These are phyloP conservation scores for Hypoxylon sp. DNA, from an alignment of 2,329 filamentous ascomycete genomes.

Conservation along the genomic window DNA sequence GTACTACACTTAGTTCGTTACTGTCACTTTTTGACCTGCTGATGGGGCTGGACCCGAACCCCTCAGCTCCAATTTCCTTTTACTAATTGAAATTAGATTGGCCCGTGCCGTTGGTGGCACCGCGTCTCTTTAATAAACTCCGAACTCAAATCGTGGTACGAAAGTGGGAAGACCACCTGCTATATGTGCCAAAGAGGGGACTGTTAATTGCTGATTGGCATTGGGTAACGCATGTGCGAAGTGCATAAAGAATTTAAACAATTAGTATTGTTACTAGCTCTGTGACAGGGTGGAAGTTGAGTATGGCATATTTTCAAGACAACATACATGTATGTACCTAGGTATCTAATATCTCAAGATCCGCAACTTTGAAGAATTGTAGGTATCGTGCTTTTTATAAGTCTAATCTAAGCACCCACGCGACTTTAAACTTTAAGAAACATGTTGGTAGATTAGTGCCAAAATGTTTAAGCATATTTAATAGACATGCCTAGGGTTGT, in stretches of 20 bases:
- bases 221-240: not conserved
- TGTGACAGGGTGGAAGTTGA: not conserved
- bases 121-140: conserved; percentile 19
- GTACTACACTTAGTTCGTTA: conserved; percentile 5
- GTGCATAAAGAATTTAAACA: not conserved
- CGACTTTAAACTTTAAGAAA: not conserved
- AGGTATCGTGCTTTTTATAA: not conserved
- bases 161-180: conserved; percentile 3
- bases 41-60: conserved; percentile 31
- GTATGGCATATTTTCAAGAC: not conserved
- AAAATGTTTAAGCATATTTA: not conserved
- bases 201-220: not conserved
- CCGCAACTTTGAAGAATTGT: not conserved
- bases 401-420: not conserved
- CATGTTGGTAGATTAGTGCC: not conserved
- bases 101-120: conserved; percentile 23
- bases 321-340: not conserved
- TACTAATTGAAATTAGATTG: conserved; percentile 36
- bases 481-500: not conserved
- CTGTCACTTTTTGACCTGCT: conserved; percentile 32
- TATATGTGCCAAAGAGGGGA: not conserved
- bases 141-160: conserved; percentile 10
- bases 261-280: not conserved
- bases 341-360: not conserved
- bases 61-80: conserved; percentile 37